Conservation (phyloP, 2,329 filamentous ascomycete species). For the Sporothrix curviconia region DNA sequence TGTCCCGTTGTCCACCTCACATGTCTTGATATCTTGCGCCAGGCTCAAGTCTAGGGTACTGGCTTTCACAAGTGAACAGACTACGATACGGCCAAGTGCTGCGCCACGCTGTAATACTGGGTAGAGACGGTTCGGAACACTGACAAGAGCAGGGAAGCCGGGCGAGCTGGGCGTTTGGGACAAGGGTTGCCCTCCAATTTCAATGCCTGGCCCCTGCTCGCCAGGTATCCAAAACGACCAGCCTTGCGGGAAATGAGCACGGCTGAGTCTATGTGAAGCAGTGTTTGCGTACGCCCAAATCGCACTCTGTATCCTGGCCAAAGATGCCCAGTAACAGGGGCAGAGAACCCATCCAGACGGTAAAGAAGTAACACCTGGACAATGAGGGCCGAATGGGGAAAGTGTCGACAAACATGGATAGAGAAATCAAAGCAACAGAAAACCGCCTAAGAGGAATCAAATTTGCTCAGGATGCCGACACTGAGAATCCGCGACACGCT, state of each 20-base stretch:
- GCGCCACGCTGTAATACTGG: conserved; percentile 3
- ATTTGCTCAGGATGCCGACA: background rate
- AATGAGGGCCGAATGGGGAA: background rate
- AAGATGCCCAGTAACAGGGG: no score
- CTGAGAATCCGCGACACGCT: background rate
- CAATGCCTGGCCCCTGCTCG: conserved; percentile 1
- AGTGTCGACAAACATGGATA: background rate
- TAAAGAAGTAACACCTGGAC: no score
- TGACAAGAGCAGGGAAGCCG: background rate
- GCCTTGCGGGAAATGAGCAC: conserved; percentile 8
- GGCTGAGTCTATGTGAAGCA: background rate
- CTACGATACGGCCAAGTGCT: background rate
- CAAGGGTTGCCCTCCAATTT: conserved; percentile 4
- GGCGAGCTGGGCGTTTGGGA: background rate
- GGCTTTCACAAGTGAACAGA: no score
- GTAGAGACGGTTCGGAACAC: background rate
- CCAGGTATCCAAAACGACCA: background rate
- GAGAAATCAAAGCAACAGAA: background rate
- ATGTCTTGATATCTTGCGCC: no score
- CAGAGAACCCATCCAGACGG: no score
- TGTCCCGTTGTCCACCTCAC: no score
- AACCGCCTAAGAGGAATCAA: background rate
- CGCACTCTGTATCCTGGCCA: no score
- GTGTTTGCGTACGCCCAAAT: background rate
- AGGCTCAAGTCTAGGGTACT: no score